Percentiles rank a stretch among this genome's conserved stretches.
Conservation (phyloP, 495 filamentous ascomycete species). For the Hamigera avellanea region DNA sequence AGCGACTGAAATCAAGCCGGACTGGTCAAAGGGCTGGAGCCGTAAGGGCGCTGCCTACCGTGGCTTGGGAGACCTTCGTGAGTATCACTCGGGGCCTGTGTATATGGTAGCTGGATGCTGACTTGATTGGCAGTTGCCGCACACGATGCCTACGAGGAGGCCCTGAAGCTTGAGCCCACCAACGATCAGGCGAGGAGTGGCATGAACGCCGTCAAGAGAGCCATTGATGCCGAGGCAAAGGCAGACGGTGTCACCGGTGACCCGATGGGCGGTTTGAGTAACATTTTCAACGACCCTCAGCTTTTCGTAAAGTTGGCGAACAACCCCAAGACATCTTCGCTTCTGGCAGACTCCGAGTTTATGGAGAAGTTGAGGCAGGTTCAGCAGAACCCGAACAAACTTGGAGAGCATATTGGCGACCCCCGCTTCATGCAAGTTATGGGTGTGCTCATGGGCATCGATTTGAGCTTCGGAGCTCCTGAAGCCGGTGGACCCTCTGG, state of each 20-base stretch:
- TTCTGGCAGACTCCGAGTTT: conserved; percentile 76
- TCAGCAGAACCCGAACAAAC: conserved; percentile 65
- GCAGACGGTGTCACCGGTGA: conserved; percentile 57
- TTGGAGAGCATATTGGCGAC: conserved; percentile 73
- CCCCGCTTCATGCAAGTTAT: conserved; percentile 90
- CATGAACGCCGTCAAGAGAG: conserved; percentile 67
- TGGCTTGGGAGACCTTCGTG: conserved; percentile 71
- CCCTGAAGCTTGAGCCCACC: conserved; percentile 77
- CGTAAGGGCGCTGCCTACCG: conserved; percentile 87
- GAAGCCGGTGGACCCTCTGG: conserved; percentile 32
- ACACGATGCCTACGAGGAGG: conserved; percentile 80
- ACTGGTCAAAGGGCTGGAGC: conserved; percentile 94
- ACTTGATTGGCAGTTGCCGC: conserved; percentile 48
- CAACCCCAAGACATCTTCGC: conserved; percentile 85
- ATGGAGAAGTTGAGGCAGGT: conserved; percentile 80
- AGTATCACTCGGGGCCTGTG: conserved; percentile 7
- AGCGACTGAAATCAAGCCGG: conserved; percentile 85
- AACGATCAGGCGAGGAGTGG: conserved; percentile 91
- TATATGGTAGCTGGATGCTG: conserved; percentile 2
- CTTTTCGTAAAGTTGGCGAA: conserved; percentile 78
- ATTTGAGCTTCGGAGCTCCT: conserved; percentile 71
- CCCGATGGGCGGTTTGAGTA: conserved; percentile 64
- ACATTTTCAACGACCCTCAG: conserved; percentile 88
- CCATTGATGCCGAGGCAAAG: conserved; percentile 70
- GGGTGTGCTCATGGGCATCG: conserved; percentile 84